Conservation (phyloP, 2,329 filamentous ascomycete genomes). For the Hymenoscyphus infarciens region DNA sequence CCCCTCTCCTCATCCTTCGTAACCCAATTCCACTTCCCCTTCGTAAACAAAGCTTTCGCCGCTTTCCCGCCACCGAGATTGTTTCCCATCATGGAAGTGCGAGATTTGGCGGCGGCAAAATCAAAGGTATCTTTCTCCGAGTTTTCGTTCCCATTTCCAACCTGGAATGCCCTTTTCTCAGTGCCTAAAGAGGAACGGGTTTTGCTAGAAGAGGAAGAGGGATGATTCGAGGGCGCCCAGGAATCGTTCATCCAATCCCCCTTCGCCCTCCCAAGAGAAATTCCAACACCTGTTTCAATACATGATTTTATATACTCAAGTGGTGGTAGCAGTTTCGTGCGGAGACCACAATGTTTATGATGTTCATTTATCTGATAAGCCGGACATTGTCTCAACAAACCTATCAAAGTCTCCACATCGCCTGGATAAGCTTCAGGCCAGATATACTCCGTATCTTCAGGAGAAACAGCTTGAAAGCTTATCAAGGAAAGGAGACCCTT, state of each 20-base stretch:
- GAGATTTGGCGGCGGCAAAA: conserved; percentile 49
- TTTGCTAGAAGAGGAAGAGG: conserved; percentile 7
- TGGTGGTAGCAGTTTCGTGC: conserved; percentile 61
- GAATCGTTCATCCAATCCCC: conserved; percentile 27
- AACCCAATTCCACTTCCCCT: conserved; percentile 57
- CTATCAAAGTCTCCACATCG: conserved; percentile 59
- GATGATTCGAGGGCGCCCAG: conserved; percentile 23
- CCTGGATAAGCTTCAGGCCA: conserved; percentile 45
- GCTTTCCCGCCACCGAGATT: conserved; percentile 49
- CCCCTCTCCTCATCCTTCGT: conserved; percentile 22
- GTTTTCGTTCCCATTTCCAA: conserved; percentile 21
- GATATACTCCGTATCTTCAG: conserved; percentile 35
- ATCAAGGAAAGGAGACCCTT: conserved; percentile 58
- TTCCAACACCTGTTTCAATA: conserved; percentile 39
- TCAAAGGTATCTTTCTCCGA: conserved; percentile 27
- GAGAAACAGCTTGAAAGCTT: conserved; percentile 50
- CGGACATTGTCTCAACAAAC: conserved; percentile 61
- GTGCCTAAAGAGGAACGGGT: conserved; percentile 7
- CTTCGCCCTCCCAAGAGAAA: conserved; percentile 26
- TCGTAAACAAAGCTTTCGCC: conserved; percentile 52
- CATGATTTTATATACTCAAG: conserved; percentile 61
- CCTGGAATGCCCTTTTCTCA: conserved; percentile 16
- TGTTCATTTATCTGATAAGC: conserved; percentile 71
- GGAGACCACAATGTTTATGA: conserved; percentile 69
- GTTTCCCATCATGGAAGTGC: conserved; percentile 46